These are phyloP conservation scores for Lactifluus echinatus DNA, from an alignment of 768 basidiomycete species.

Conservation along the genomic window DNA sequence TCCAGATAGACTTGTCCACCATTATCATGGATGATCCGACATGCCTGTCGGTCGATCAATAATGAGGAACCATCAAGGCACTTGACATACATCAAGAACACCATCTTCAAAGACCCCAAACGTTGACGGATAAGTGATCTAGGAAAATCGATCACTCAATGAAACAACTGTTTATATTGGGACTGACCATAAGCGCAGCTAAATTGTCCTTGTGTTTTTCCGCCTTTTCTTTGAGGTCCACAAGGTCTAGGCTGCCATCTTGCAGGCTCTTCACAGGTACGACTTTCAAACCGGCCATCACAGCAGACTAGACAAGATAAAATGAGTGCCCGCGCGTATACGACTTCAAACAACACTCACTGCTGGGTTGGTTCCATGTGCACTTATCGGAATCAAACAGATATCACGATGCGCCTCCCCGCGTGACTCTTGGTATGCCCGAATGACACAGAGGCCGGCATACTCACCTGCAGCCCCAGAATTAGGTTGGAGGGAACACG, in stretches of 20 bases:
- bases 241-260: conserved; percentile 85
- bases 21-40: conserved; percentile 86
- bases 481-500: conserved; percentile 96
- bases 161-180: conserved; percentile 6
- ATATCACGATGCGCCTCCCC: conserved; percentile 82
- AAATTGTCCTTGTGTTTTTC: conserved; percentile 85
- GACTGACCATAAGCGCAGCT: conserved; percentile 84
- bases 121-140: conserved; percentile 97
- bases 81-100: conserved; percentile 51
- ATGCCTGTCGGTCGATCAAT: conserved; percentile 45
- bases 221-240: conserved; percentile 79
- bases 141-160: conserved; percentile 1
- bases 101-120: conserved; percentile 97
- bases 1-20: conserved; percentile 98
- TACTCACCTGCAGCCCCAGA: conserved; percentile 98
- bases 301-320: conserved; percentile 58
- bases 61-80: not conserved
- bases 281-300: conserved; percentile 96
- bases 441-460: conserved; percentile 88
- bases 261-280: conserved; percentile 84
- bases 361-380: conserved; percentile 98
- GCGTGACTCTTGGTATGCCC: conserved; percentile 86
- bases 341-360: conserved; percentile 37
- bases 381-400: conserved; percentile 90
- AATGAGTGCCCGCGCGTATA: conserved; percentile 12